Evolutionary conservation across 2,329 filamentous ascomycete species (phyloP), one percentile per base, ranked within the genome.

Genomic region (Plectosphaerella plurivora): DNA sequence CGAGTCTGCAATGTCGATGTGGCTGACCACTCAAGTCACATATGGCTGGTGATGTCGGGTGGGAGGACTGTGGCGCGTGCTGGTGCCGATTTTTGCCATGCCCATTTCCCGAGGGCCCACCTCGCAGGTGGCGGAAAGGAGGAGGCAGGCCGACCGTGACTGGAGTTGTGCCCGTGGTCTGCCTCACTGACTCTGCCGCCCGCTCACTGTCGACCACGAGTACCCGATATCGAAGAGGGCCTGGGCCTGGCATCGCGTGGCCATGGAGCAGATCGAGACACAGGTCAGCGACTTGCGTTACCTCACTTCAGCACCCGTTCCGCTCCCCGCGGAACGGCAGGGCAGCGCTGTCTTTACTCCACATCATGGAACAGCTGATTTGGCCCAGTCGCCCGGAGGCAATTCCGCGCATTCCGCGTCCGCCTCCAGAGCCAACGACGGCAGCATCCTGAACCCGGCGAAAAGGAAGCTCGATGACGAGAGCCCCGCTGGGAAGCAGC

Each of bases 261-360:
- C 49, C 52, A 81, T 81, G 78, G 77, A 81, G 62, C 76, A 76
- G 63, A 75, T 81, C 59, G 75, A 79, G 62, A 73, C 70, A 53
- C 78, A 81, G 67, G 76, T 73, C 56, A 77, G 73, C 64, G 78
- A 81, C 68, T 66, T 81, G 68, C 75, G 75, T 60, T 79, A 74
- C 60, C 68, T 81, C 60, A 68, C 72, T 33, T 70, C 74, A 62
- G 68, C 69, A 51, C 64, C 65, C 53, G 63, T 68, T 54, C 60
- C 56, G 47, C 52, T 57, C 45, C 58, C 60, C 50, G 53, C 59
- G 49, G 62, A 60, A 51, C 49, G 56, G 56, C 55, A 45, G 51
- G 25, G 46, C 47, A 35, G 47, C 20, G 45, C 35, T 18, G 41
- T 37, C 53, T 56, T 52, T 52, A 60, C 61, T 55, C 59, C 60